Evolutionary conservation across 2,329 filamentous ascomycete species (phyloP).

Genomic region (Claviceps pazoutovae): DNA sequence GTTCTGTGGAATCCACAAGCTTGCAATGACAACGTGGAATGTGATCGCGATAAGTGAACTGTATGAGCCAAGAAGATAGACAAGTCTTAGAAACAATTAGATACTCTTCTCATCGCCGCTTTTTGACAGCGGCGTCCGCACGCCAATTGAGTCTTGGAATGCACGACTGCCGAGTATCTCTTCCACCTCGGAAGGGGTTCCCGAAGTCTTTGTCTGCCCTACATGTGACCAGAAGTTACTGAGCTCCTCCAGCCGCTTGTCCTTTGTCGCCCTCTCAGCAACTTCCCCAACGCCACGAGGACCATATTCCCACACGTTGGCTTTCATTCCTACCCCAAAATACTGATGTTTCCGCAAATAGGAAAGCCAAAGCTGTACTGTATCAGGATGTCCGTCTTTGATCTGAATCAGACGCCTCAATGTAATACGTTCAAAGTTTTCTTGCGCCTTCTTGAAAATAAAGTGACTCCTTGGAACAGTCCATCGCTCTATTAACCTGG

Average conservation of each 20-base stretch:
- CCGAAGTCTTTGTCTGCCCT: slow-evolving; percentile 35
- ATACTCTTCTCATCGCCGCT: not conserved
- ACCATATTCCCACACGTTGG: slow-evolving; percentile 86
- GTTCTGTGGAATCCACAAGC: not conserved
- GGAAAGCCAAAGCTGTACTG: slow-evolving; percentile 81
- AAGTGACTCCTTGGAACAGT: slow-evolving; percentile 82
- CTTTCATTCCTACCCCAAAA: slow-evolving; percentile 97
- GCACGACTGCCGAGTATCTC: slow-evolving; percentile 41
- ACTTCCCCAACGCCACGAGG: slow-evolving; percentile 44
- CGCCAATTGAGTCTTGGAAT: slow-evolving; percentile 25
- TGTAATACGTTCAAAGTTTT: slow-evolving; percentile 93
- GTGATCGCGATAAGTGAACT: not conserved
- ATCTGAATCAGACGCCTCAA: slow-evolving; percentile 79
- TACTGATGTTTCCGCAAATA: slow-evolving; percentile 87
- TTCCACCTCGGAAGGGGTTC: slow-evolving; percentile 40
- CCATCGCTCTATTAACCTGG: slow-evolving; percentile 81
- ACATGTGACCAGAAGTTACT: slow-evolving; percentile 41
- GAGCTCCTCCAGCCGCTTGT: slow-evolving; percentile 19
- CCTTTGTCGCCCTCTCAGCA: slow-evolving; percentile 13
- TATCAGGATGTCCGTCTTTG: slow-evolving; percentile 77
- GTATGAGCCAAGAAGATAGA: not conserved
- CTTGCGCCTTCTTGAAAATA: slow-evolving; percentile 92
- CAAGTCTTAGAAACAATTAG: not conserved
- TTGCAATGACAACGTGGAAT: not conserved
- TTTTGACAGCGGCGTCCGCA: slow-evolving; percentile 10